Conservation (phyloP, 495 filamentous ascomycete genomes). For the Lindgomyces ingoldianus region DNA sequence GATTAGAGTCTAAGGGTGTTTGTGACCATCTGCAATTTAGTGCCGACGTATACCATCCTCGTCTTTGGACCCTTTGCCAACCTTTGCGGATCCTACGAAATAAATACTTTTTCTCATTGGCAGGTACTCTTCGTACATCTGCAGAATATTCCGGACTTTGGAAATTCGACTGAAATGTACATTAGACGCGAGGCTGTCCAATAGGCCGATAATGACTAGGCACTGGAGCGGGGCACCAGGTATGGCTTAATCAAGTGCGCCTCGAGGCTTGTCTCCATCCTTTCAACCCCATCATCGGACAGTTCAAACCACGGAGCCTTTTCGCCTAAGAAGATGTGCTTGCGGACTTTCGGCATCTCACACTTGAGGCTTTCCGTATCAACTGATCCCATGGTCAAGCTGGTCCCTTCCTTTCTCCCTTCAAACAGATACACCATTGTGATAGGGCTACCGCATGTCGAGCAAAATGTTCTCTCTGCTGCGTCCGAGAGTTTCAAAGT, state of each 20-base stretch:
- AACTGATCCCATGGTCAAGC: constrained; percentile 25
- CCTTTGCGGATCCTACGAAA: too few species aligned
- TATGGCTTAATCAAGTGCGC: neutral
- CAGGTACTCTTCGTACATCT: too few species aligned
- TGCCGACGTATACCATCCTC: too few species aligned
- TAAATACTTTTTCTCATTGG: too few species aligned
- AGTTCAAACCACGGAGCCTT: constrained; percentile 28
- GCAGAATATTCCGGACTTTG: too few species aligned
- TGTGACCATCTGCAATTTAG: too few species aligned
- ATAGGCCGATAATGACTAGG: too few species aligned
- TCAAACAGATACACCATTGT: constrained; percentile 27
- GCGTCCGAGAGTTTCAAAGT: constrained; percentile 14
- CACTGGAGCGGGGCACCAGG: too few species aligned
- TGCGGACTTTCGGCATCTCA: constrained; percentile 8
- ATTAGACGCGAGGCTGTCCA: too few species aligned
- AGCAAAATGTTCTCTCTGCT: constrained; percentile 26
- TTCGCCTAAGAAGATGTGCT: constrained; percentile 32
- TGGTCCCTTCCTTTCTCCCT: neutral
- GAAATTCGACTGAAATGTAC: too few species aligned
- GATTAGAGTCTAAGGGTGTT: too few species aligned
- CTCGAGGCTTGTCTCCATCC: neutral
- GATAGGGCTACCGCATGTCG: constrained; percentile 28
- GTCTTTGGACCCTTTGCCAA: too few species aligned
- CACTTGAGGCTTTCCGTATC: constrained; percentile 15
- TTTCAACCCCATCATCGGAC: constrained; percentile 23